phyloP scores from a whole-genome alignment of 768 basidiomycete species.

The Serendipita sp. region DNA sequence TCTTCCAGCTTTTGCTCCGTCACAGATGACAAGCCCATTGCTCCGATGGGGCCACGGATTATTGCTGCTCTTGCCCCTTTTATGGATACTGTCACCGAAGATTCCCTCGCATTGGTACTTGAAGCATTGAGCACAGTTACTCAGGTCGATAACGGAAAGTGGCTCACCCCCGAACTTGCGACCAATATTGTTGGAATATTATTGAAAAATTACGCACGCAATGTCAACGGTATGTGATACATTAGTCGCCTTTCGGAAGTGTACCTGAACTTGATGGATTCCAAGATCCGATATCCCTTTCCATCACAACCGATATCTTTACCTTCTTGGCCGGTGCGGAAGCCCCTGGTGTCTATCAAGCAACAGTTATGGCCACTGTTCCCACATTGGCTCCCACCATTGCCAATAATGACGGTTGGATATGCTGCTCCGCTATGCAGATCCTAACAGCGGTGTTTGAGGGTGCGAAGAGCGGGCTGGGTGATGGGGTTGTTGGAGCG shows the following conservation, averaged over 20 bases:
- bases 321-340: constrained; percentile 48
- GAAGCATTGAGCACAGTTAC: constrained; percentile 73
- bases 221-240: constrained; percentile 51
- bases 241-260: background rate
- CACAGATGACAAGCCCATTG: constrained; percentile 41
- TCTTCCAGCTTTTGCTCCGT: constrained; percentile 55
- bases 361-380: constrained; percentile 55
- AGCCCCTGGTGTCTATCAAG: constrained; percentile 45
- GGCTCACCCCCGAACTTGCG: constrained; percentile 55
- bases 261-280: background rate
- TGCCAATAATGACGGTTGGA: constrained; percentile 50
- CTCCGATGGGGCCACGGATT: constrained; percentile 54
- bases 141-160: constrained; percentile 52
- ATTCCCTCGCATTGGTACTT: constrained; percentile 74
- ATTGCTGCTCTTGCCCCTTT: constrained; percentile 74
- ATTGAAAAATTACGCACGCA: constrained; percentile 73
- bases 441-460: constrained; percentile 55
- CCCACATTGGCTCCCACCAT: constrained; percentile 59
- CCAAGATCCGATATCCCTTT: constrained; percentile 75
- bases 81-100: constrained; percentile 62
- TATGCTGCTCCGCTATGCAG: constrained; percentile 69
- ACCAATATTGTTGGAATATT: constrained; percentile 47
- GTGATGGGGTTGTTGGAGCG: constrained; percentile 61
- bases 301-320: constrained; percentile 70
- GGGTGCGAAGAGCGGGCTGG: constrained; percentile 45